Evolutionary conservation across 352 stramenopile genomes (phyloP), one percentile per base, ranked within the genome.

Genomic region (Pythium brachiatum): DNA sequence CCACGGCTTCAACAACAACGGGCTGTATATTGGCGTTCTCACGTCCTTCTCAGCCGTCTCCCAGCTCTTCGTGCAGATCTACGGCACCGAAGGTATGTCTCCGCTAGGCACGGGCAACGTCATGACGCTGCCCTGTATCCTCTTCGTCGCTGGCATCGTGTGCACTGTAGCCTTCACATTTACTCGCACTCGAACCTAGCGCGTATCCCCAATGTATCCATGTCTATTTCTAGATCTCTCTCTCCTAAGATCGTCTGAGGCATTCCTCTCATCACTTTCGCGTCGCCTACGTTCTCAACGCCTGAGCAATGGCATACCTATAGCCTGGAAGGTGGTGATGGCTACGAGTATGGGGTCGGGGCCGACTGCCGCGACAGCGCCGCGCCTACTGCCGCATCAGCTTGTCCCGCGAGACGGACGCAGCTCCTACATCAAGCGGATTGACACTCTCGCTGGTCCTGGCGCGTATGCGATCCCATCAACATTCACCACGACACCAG

Each of bases 1-100:
- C 25, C 72, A 85, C 23, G 73, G 78, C 53, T 92, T 88, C 71
- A 92, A 92, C 72, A 90, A 90, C 73, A 92, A 92, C 50, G 83
- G 83, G 2, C 70, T 92, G 21, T 92, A 90, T 61, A 82, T 89
- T 15, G 81, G 79, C 15, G 76, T 92, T 21, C 72, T 92, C 27
- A 83, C 75, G 69, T 79, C 87, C 20, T 92, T 90, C 55, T 71
- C 75, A 5, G 70, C 78, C 18, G 72, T 70, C n/a, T 83, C 78
- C 2, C 76, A 92, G 53, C 63, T 92, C 44, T 86, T 81, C 21
- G 81, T 90, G 34, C 81, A 89, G 60, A 64, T 90, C 31, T 92
- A 90, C 55, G 83, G 83, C 53, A 86, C 83, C 1, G 76, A 88
- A 38, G 76, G 75, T 18, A 83, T 90, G 54, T 66, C 83, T 2